phyloP scores from a whole-genome alignment of 768 basidiomycete genomes.

The Lactarius vividus region DNA sequence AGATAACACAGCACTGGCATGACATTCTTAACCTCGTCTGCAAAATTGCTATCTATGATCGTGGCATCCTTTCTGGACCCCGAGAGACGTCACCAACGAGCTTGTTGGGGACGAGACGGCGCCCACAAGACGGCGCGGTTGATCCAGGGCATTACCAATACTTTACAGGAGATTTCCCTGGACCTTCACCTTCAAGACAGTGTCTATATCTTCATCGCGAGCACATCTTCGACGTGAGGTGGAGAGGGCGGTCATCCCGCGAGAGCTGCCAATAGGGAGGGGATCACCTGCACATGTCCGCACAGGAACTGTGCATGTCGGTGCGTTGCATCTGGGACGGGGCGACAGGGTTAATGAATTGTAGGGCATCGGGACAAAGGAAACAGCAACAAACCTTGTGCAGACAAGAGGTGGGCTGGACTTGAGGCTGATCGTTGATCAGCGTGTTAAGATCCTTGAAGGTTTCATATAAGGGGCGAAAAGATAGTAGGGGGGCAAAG shows the following conservation, averaged over 20 bases:
- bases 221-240: conserved; percentile 26
- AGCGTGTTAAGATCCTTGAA: conserved; percentile 3
- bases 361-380: background rate
- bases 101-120: too few species aligned
- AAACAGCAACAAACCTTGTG: conserved; percentile 6
- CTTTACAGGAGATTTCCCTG: too few species aligned
- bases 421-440: conserved; percentile 9
- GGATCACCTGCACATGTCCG: conserved; percentile 42
- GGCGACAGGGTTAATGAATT: background rate
- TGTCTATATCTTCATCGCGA: conserved; percentile 14
- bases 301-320: conserved; percentile 45
- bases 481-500: background rate
- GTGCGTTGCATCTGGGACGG: conserved; percentile 38
- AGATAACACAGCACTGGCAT: too few species aligned
- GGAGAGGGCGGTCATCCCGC: conserved; percentile 33
- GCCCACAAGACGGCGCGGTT: too few species aligned
- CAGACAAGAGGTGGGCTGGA: conserved; percentile 12
- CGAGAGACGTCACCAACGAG: too few species aligned
- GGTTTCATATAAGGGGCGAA: conserved; percentile 1
- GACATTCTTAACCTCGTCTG: too few species aligned
- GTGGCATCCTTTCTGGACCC: too few species aligned
- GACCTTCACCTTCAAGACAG: background rate
- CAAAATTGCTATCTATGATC: too few species aligned
- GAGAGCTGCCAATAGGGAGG: conserved; percentile 31
- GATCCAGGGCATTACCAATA: too few species aligned